A percentile compares a stretch with the other conserved stretches of the same genome.
Evolutionary conservation across 306 rosid genomes (phyloP).

Genomic region (Inga laurina): DNA sequence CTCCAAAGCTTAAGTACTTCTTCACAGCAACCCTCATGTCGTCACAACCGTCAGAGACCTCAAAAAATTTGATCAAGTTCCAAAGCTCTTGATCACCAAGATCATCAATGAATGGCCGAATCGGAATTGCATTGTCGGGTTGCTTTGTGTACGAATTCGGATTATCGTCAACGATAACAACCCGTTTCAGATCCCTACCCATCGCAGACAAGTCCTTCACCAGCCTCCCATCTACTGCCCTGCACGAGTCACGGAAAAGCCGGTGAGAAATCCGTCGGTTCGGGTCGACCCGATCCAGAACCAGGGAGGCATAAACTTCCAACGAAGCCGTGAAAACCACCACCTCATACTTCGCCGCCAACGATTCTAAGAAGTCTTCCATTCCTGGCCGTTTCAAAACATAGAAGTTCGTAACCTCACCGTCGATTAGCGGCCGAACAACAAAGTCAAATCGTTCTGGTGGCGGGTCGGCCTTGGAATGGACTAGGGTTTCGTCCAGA

Average conservation of each 20-base stretch:
- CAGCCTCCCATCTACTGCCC: slow-evolving; percentile 54
- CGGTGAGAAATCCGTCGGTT: slow-evolving; percentile 60
- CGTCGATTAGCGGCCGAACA: slow-evolving; percentile 69
- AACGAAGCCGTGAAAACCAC: slow-evolving; percentile 68
- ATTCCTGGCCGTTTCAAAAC: slow-evolving; percentile 83
- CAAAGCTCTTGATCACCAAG: slow-evolving; percentile 60
- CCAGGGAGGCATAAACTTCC: slow-evolving; percentile 78
- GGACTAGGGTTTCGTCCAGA: slow-evolving; percentile 78
- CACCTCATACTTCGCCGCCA: neutral
- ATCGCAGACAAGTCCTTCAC: slow-evolving; percentile 70
- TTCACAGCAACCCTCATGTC: slow-evolving; percentile 83
- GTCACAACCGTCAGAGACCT: slow-evolving; percentile 47
- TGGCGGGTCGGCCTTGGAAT: slow-evolving; percentile 53
- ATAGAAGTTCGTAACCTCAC: slow-evolving; percentile 56
- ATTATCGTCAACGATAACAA: slow-evolving; percentile 80
- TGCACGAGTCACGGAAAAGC: slow-evolving; percentile 75
- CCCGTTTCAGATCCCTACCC: slow-evolving; percentile 69
- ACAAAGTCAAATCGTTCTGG: slow-evolving; percentile 66
- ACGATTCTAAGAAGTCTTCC: slow-evolving; percentile 51
- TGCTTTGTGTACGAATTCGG: slow-evolving; percentile 66
- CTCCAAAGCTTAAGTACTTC: slow-evolving; percentile 17
- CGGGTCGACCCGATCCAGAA: slow-evolving; percentile 66
- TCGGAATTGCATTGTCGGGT: slow-evolving; percentile 74
- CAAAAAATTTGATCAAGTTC: slow-evolving; percentile 59
- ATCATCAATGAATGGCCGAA: slow-evolving; percentile 66